Percentiles rank a stretch among this genome's conserved stretches.
Conservation (phyloP, 805 yeast species). For the Candida piceae region DNA sequence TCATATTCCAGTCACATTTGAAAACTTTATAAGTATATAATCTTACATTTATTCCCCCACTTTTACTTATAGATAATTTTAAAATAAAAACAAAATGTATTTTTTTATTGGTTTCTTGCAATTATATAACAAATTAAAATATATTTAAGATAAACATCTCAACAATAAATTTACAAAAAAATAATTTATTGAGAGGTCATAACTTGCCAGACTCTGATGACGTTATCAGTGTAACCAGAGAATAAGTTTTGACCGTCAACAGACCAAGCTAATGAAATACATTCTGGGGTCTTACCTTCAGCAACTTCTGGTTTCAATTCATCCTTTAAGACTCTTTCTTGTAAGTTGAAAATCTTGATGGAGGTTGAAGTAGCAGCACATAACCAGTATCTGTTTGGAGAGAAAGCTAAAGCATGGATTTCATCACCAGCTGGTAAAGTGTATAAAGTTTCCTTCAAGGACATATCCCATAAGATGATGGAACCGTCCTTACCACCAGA, state of each 20-base stretch:
- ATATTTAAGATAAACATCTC: conserved; percentile 5
- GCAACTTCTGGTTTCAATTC: conserved; percentile 98
- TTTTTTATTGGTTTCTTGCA: conserved; percentile 11
- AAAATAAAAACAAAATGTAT: conserved; percentile 2
- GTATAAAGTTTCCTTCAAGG: conserved; percentile 81
- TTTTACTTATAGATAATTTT: not conserved
- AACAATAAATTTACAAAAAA: conserved; percentile 12
- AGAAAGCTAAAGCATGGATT: conserved; percentile 97
- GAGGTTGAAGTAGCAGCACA: conserved; percentile 99
- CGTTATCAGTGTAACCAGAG: conserved; percentile 99
- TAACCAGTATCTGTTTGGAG: conserved; percentile 99
- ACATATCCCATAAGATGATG: conserved; percentile 97
- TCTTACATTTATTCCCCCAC: too few species aligned
- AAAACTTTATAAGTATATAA: too few species aligned
- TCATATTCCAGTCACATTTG: too few species aligned
- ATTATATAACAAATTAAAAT: conserved; percentile 12
- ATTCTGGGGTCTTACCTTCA: conserved; percentile 96
- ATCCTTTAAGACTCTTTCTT: conserved; percentile 89
- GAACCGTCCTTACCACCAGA: conserved; percentile 99
- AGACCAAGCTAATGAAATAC: conserved; percentile 98
- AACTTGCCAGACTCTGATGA: conserved; percentile 99
- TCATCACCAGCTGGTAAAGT: conserved; percentile 93
- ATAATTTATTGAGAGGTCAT: conserved; percentile 65
- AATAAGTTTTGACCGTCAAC: conserved; percentile 99
- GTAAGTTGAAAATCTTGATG: conserved; percentile 97